Evolutionary conservation across 2,329 filamentous ascomycete genomes (phyloP).

Genomic region (Penicillium freii): DNA sequence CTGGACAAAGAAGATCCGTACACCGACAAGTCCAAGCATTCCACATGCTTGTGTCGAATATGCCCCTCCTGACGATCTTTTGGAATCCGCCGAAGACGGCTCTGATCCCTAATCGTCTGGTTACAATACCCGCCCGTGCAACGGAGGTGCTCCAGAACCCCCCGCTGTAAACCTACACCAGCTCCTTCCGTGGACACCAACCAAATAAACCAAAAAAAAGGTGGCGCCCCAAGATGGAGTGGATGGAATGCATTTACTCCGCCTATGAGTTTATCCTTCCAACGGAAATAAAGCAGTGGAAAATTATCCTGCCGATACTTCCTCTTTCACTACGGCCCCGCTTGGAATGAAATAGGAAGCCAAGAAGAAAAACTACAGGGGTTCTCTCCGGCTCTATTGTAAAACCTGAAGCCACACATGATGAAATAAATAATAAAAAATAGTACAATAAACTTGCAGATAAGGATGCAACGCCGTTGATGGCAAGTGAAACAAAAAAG

Average conservation of each 20-base stretch:
- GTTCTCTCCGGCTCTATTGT: neutral
- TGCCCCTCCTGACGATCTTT: conserved; percentile 11
- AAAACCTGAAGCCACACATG: neutral
- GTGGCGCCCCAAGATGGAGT: conserved; percentile 2
- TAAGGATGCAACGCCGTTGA: neutral
- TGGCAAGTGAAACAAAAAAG: neutral
- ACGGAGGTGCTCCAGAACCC: neutral
- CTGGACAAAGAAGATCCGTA: neutral
- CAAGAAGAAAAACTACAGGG: neutral
- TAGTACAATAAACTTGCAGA: neutral
- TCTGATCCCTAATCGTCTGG: conserved; percentile 1
- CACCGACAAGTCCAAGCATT: conserved; percentile 12
- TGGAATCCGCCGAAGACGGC: conserved; percentile 6
- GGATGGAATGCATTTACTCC: neutral
- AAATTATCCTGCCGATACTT: neutral
- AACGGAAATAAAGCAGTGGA: neutral
- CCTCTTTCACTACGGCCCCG: neutral
- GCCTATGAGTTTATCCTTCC: neutral
- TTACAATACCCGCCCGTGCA: conserved; percentile 1
- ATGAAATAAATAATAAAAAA: neutral
- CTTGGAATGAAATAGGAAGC: neutral
- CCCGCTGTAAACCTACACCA: conserved; percentile 7
- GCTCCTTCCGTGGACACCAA: neutral
- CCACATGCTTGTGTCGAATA: neutral
- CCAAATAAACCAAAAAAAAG: neutral